phyloP scores from a whole-genome alignment of 1,284 basidiomycete genomes.

The Cerrena zonata region DNA sequence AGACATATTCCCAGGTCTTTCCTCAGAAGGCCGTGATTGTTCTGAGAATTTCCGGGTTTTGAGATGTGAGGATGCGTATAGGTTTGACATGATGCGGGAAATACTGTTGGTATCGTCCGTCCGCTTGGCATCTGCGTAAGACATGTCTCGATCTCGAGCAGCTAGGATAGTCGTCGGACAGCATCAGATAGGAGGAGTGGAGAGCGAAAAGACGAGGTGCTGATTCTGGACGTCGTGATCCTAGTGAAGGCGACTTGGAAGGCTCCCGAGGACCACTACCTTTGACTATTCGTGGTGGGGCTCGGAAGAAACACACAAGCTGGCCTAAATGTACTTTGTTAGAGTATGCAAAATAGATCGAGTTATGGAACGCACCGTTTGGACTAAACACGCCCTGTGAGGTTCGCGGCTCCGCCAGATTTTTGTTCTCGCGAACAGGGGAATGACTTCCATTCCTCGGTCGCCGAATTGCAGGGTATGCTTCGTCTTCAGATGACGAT shows the following conservation, averaged over 20 bases:
- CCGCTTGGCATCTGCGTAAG: constrained; percentile 36
- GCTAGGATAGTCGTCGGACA: constrained; percentile 53
- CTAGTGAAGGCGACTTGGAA: constrained; percentile 39
- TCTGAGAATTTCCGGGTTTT: constrained; percentile 34
- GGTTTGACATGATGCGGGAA: constrained; percentile 66
- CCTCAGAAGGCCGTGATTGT: constrained; percentile 30
- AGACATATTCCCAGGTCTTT: constrained; percentile 30
- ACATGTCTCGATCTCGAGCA: constrained; percentile 44
- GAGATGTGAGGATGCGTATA: constrained; percentile 52
- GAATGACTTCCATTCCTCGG: constrained; percentile 46
- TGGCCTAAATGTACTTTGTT: constrained; percentile 49
- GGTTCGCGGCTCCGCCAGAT: constrained; percentile 72
- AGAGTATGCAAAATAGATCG: not conserved
- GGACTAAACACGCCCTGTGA: constrained; percentile 83
- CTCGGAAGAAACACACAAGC: constrained; percentile 80
- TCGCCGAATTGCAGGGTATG: constrained; percentile 30
- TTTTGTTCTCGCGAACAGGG: constrained; percentile 60
- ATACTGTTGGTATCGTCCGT: constrained; percentile 48
- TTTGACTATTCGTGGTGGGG: constrained; percentile 64
- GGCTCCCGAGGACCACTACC: constrained; percentile 44
- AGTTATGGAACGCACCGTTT: constrained; percentile 50
- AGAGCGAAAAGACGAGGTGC: constrained; percentile 47
- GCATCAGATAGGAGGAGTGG: constrained; percentile 66
- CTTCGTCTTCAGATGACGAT: constrained; percentile 44
- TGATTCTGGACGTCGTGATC: constrained; percentile 27